phyloP scores from a whole-genome alignment of 805 yeast species.

The Kregervanrija pseudodelftensis region DNA sequence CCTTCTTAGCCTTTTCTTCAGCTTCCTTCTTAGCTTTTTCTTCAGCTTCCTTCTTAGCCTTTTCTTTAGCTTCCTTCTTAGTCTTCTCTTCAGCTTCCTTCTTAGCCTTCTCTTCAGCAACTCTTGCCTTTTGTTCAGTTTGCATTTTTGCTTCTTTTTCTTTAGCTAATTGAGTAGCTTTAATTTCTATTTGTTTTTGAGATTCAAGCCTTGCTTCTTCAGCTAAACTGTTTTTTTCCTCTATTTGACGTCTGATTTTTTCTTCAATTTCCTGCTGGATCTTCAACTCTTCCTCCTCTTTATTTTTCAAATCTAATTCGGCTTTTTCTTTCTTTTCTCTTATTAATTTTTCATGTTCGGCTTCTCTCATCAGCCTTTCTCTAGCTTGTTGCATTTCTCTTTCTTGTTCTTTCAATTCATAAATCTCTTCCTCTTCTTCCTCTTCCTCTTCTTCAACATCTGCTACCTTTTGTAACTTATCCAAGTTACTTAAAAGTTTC shows the following conservation, averaged over 20 bases:
- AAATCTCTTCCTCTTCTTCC: slow-evolving; percentile 4
- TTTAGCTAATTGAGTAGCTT: neutral
- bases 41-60: neutral
- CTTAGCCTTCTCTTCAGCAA: neutral
- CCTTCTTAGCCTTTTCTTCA: neutral
- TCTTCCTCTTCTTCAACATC: slow-evolving; percentile 2
- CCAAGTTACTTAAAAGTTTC: slow-evolving; percentile 1
- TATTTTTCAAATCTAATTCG: too few relatives aligned
- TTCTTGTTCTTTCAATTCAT: slow-evolving; percentile 1
- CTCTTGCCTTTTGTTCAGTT: neutral
- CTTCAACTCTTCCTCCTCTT: too few relatives aligned
- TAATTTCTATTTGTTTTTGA: neutral
- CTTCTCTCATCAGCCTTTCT: neutral
- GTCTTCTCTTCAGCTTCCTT: neutral
- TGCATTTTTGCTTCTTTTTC: neutral
- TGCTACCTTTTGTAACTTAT: slow-evolving; percentile 1
- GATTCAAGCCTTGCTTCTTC: too few relatives aligned
- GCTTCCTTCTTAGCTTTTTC: neutral
- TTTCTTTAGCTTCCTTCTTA: neutral
- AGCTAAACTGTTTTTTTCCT: too few relatives aligned
- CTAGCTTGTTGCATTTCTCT: neutral
- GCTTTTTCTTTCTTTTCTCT: neutral
- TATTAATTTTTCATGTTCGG: neutral
- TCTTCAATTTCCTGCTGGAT: too few relatives aligned
- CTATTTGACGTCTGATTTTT: too few relatives aligned